Evolutionary conservation across 2,329 filamentous ascomycete species (phyloP).

Genomic region (Moelleriella libera): DNA sequence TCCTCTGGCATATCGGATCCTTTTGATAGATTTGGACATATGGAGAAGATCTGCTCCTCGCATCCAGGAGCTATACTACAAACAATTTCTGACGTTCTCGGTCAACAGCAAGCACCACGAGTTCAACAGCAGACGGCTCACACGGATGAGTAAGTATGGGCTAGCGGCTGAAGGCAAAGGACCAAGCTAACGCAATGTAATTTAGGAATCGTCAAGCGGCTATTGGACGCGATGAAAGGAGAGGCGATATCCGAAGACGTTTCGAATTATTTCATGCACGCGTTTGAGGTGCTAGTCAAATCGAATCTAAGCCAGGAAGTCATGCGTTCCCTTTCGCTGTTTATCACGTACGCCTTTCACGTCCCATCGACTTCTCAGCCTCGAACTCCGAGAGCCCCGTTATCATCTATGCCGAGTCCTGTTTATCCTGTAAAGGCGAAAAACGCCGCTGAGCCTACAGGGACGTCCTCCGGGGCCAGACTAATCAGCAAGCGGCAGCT

Average conservation of each 20-base stretch:
- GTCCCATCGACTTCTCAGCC: slow-evolving; percentile 30
- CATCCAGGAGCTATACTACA: slow-evolving; percentile 82
- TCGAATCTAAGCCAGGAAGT: slow-evolving; percentile 74
- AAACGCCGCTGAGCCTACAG: slow-evolving; percentile 15
- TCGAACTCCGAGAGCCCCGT: slow-evolving; percentile 34
- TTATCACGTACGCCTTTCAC: slow-evolving; percentile 86
- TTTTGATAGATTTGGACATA: slow-evolving; percentile 84
- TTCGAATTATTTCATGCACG: slow-evolving; percentile 60
- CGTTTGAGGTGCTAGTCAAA: slow-evolving; percentile 67
- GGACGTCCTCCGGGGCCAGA: slow-evolving; percentile 18
- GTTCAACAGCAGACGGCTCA: slow-evolving; percentile 78
- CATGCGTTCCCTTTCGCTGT: slow-evolving; percentile 74
- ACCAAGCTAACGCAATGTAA: slow-evolving; percentile 7
- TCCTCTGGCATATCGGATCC: slow-evolving; percentile 79
- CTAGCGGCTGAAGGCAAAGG: background rate
- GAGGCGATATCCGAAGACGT: slow-evolving; percentile 62
- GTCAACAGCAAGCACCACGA: slow-evolving; percentile 82
- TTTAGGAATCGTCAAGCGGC: slow-evolving; percentile 72
- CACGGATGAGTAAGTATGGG: slow-evolving; percentile 66
- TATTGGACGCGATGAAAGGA: slow-evolving; percentile 81
- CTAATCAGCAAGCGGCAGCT: slow-evolving; percentile 52
- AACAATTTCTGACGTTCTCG: slow-evolving; percentile 79
- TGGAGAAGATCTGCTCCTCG: slow-evolving; percentile 70
- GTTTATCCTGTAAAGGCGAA: slow-evolving; percentile 24
- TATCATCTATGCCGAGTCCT: slow-evolving; percentile 20